Conservation (phyloP, 164 flowering plant genomes). For the Liquidambar formosana region DNA sequence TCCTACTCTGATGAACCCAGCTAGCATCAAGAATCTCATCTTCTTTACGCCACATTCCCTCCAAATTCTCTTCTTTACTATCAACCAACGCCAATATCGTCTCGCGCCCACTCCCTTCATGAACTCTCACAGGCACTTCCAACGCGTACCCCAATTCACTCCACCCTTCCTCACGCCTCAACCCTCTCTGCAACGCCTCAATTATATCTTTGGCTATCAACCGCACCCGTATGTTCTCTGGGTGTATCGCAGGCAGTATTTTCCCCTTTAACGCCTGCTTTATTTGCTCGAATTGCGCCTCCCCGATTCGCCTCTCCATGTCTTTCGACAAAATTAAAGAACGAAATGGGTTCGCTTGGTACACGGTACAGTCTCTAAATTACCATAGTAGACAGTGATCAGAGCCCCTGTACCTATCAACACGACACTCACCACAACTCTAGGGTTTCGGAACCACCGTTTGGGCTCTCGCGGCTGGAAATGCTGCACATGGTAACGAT, state of each 20-base stretch:
- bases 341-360: slow-evolving; percentile 84
- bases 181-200: slow-evolving; percentile 75
- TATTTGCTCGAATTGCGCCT: slow-evolving; percentile 54
- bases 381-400: slow-evolving; percentile 67
- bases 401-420: slow-evolving; percentile 57
- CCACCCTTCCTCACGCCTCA: slow-evolving; percentile 64
- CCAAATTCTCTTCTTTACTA: slow-evolving; percentile 29
- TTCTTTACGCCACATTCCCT: slow-evolving; percentile 50
- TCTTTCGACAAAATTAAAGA: slow-evolving; percentile 55
- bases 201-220: slow-evolving; percentile 74
- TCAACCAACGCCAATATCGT: slow-evolving; percentile 36
- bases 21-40: slow-evolving; percentile 84
- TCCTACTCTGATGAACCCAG: slow-evolving; percentile 78
- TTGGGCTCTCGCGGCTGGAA: slow-evolving; percentile 64
- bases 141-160: too few relatives aligned
- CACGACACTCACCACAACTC: slow-evolving; percentile 46
- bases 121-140: too few relatives aligned
- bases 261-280: slow-evolving; percentile 62
- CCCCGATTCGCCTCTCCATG: slow-evolving; percentile 70
- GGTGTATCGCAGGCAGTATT: slow-evolving; percentile 82
- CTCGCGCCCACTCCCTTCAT: slow-evolving; percentile 22
- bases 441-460: slow-evolving; percentile 74
- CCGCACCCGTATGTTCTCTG: slow-evolving; percentile 75
- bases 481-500: slow-evolving; percentile 56
- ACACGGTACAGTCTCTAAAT: slow-evolving; percentile 80